Evolutionary conservation across 116 monocot genomes (phyloP).

Genomic region (Thalassia testudinum): DNA sequence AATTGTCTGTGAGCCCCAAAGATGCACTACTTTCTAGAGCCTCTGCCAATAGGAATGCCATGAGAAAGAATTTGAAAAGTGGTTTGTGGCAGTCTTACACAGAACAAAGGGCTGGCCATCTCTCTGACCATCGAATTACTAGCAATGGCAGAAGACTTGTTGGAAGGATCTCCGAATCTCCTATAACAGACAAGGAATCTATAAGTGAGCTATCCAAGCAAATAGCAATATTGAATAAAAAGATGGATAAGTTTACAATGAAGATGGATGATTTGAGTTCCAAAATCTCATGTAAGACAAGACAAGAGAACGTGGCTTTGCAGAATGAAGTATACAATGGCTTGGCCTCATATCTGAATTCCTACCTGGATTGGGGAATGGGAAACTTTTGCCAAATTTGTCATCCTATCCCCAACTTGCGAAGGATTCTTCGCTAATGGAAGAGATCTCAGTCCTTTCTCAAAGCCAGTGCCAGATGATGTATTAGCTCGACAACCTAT

Average conservation of each 20-base stretch:
- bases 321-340: conserved; percentile 63
- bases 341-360: conserved; percentile 57
- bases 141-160: conserved; percentile 38
- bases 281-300: conserved; percentile 39
- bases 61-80: too few species aligned
- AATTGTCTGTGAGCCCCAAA: too few species aligned
- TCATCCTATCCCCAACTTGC: conserved; percentile 62
- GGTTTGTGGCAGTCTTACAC: conserved; percentile 77
- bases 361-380: conserved; percentile 73
- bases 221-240: conserved; percentile 76
- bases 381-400: conserved; percentile 59
- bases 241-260: conserved; percentile 88
- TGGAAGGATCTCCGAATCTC: conserved; percentile 35
- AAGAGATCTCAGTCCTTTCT: conserved; percentile 51
- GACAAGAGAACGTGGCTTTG: conserved; percentile 63
- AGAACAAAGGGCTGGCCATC: conserved; percentile 50
- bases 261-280: conserved; percentile 79
- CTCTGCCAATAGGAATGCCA: too few species aligned
- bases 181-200: conserved; percentile 50
- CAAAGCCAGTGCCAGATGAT: conserved; percentile 76
- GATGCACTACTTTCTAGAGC: too few species aligned
- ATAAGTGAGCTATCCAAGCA: conserved; percentile 80
- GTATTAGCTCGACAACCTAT: conserved; percentile 82
- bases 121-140: conserved; percentile 42
- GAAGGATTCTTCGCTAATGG: conserved; percentile 62